Evolutionary conservation across 2,329 filamentous ascomycete genomes (phyloP), one percentile per base, ranked within the genome.

Genomic region (Scedosporium dehoogii): DNA sequence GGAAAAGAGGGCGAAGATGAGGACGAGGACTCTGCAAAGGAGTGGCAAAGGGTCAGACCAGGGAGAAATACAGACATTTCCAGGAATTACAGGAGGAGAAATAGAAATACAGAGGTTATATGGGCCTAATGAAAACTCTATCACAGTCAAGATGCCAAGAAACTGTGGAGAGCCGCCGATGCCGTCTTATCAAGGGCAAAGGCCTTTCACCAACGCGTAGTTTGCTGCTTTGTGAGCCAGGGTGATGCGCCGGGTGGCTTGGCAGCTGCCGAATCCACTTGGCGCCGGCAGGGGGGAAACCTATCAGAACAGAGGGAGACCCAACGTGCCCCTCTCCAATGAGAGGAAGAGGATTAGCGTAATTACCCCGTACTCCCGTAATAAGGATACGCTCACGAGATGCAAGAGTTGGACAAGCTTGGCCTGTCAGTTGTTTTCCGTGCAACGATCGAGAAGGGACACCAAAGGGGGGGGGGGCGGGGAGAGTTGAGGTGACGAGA

Each of bases 61-160:
- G 23, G 38, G 6, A 25, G 33, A 46, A n/a, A 16, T 58, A 44
- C 33, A 38, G 33, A 38, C 33, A 38, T 38, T 38, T 38, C 33
- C 33, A 58, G 29, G 48, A 53, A 62, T 48, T 16, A 55, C 41
- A 42, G 41, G 18, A 62, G 58, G 58, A 41, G 18, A 33, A 58
- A 46, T 33, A 51, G 46, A 46, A n/a, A n/a, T n/a, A 4, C 21
- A 58, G 38, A 29, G 23, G 6, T 55, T 48, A 12, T 38, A 38
- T 38, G 33, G 33, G 33, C 33, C 33, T 38, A 38, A 38, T 38
- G 33, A 38, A 38, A 38, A 38, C 33, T 38, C 33, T 38, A 38
- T 38, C 33, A 38, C 33, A 38, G 10, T 38, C 33, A 38, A 38
- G 33, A 38, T 38, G 33, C 33, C 33, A 38, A 38, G 33, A 38